Evolutionary conservation across 306 rosid species (phyloP), one percentile per base, ranked within the genome.

Genomic region (Datisca glomerata): DNA sequence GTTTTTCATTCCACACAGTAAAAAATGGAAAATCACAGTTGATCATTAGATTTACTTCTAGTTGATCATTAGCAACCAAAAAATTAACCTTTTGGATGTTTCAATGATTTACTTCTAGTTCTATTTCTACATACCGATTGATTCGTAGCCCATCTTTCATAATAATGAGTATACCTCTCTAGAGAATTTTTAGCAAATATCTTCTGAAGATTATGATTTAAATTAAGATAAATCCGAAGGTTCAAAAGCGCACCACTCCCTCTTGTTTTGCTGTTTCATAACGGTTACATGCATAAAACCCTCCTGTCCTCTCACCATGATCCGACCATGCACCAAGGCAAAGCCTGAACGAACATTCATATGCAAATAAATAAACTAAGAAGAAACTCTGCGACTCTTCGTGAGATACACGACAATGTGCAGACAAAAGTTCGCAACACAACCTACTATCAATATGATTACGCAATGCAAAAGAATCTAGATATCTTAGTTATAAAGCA

Each of bases 81-180:
- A 25, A 25, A 4, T 25, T 25, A 25, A 25, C 4, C 31, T 25
- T 8, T 8, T 25, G 8, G 31, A 25, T 8, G 31, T 8, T 25
- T 4, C 31, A 4, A 25, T 25, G 31, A 25, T 25, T 4, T 4
- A 4, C 8, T 25, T 4, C 6, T 8, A 25, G 8, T n/a, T n/a
- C n/a, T n/a, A 25, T 8, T 25, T 25, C 6, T 25, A 48, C 82
- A 51, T 80, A 85, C 96, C 55, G 76, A 74, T 67, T 85, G 96
- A 62, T 85, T 85, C 64, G 93, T 85, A 39, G 96, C 96, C 96
- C 96, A 85, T 48, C 96, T 86, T 74, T 85, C 96, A 56, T 85
- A 85, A 61, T 85, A 85, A 67, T 85, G 96, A 47, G 96, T 85
- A 62, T 85, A 85, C 60, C 89, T 74, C 80, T 85, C 96, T 53